Conservation (phyloP, 208 protist genomes). For the Herpetomonas tarakana region DNA sequence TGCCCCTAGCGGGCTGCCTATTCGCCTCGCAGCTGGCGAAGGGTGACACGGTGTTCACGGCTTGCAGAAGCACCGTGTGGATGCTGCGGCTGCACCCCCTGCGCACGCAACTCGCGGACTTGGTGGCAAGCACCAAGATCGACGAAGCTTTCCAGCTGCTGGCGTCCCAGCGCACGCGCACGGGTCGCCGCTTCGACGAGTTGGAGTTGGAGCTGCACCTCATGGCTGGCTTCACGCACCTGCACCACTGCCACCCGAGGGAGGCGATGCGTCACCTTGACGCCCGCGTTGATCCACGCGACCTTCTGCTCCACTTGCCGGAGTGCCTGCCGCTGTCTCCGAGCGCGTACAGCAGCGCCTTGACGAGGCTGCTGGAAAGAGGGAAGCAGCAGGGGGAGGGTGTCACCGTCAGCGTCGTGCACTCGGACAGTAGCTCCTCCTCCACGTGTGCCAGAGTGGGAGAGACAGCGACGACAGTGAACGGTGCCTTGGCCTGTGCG, state of each 20-base stretch:
- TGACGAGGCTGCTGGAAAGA: constrained; percentile 11
- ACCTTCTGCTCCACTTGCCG: constrained; percentile 56
- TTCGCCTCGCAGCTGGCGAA: constrained; percentile 41
- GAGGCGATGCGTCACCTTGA: constrained; percentile 56
- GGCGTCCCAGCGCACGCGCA: constrained; percentile 5
- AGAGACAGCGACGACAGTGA: not conserved
- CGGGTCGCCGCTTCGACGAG: constrained; percentile 17
- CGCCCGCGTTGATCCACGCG: constrained; percentile 60
- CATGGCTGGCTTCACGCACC: constrained; percentile 63
- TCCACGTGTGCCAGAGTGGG: too few relatives aligned
- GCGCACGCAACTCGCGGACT: constrained; percentile 50
- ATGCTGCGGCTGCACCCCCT: constrained; percentile 49
- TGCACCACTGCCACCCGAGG: constrained; percentile 37
- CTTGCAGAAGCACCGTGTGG: constrained; percentile 56
- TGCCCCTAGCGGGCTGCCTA: constrained; percentile 49
- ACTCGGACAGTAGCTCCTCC: constrained; percentile 9
- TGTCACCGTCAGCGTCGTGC: not conserved
- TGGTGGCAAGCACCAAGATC: constrained; percentile 42
- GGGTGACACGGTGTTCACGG: constrained; percentile 46
- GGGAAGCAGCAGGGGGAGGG: not conserved
- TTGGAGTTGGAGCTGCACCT: constrained; percentile 64
- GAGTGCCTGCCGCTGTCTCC: constrained; percentile 54
- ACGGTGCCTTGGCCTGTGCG: not conserved
- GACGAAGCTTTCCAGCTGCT: constrained; percentile 73
- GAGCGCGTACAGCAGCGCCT: constrained; percentile 20